Conservation (phyloP, 371 early-diverging fungal genomes). For the Mycotypha africana region DNA sequence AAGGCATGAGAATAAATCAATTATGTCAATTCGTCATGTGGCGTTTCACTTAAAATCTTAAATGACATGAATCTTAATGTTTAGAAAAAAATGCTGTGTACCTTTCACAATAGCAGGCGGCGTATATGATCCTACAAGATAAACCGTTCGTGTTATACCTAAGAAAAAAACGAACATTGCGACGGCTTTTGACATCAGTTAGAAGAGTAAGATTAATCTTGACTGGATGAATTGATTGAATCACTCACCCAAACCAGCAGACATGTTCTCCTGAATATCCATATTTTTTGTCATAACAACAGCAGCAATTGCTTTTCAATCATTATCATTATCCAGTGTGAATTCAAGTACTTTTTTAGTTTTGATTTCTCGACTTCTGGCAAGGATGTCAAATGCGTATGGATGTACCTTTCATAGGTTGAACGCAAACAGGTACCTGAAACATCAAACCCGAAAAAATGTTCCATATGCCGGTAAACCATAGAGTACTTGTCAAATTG, state of each 20-base stretch:
- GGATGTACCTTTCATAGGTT: slow-evolving; percentile 83
- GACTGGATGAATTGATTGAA: not conserved
- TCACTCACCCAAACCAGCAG: slow-evolving; percentile 63
- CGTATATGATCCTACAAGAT: slow-evolving; percentile 63
- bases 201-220: not conserved
- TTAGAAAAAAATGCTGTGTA: no score
- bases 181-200: slow-evolving; percentile 42
- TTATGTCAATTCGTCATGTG: no score
- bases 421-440: slow-evolving; percentile 82
- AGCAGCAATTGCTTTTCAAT: slow-evolving; percentile 70
- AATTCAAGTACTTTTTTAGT: no score
- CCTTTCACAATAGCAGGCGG: slow-evolving; percentile 81
- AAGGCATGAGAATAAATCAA: no score
- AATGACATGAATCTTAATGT: no score
- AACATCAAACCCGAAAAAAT: slow-evolving; percentile 73
- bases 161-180: slow-evolving; percentile 62
- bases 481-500: slow-evolving; percentile 73
- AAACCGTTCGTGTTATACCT: slow-evolving; percentile 68
- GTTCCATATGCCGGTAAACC: slow-evolving; percentile 89
- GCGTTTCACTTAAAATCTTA: no score
- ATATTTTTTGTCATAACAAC: slow-evolving; percentile 70
- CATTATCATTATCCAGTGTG: not conserved
- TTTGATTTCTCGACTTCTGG: no score
- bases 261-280: slow-evolving; percentile 65
- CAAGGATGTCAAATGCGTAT: no score